Conservation (phyloP, 2,329 filamentous ascomycete genomes). For the Penicillium sp. region DNA sequence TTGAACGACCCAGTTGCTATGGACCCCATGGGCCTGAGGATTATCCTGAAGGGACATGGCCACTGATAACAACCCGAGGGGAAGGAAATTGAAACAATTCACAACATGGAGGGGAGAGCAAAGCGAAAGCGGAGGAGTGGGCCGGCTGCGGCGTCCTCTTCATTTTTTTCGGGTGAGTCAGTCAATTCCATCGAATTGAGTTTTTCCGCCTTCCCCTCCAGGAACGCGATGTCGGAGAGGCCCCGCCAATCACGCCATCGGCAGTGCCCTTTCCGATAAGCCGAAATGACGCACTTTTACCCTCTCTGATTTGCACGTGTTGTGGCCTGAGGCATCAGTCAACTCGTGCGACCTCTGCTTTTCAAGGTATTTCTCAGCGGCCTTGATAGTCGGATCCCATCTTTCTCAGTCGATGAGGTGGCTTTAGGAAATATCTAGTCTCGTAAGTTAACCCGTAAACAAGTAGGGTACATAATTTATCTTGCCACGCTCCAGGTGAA, state of each 20-base stretch:
- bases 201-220: conserved; percentile 19
- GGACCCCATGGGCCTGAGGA: conserved; percentile 9
- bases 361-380: too few relatives aligned
- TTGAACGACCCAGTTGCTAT: conserved; percentile 74
- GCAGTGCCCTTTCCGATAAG: background rate
- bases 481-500: too few relatives aligned
- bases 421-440: too few relatives aligned
- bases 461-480: too few relatives aligned
- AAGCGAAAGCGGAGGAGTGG: conserved; percentile 26
- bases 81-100: conserved; percentile 1
- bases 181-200: conserved; percentile 6
- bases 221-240: conserved; percentile 23
- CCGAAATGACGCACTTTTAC: conserved; percentile 1
- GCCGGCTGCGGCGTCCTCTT: conserved; percentile 14
- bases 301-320: background rate
- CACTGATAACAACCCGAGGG: conserved; percentile 3
- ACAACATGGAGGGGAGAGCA: conserved; percentile 21
- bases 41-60: conserved; percentile 10
- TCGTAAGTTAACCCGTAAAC: too few relatives aligned
- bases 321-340: background rate
- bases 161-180: conserved; percentile 13
- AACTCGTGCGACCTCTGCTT: too few relatives aligned
- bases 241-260: conserved; percentile 22
- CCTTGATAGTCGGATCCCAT: too few relatives aligned
- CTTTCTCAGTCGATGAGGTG: too few relatives aligned